Evolutionary conservation across 2,329 filamentous ascomycete species (phyloP), one percentile per base, ranked within the genome.

Genomic region (Boeremia exigua): DNA sequence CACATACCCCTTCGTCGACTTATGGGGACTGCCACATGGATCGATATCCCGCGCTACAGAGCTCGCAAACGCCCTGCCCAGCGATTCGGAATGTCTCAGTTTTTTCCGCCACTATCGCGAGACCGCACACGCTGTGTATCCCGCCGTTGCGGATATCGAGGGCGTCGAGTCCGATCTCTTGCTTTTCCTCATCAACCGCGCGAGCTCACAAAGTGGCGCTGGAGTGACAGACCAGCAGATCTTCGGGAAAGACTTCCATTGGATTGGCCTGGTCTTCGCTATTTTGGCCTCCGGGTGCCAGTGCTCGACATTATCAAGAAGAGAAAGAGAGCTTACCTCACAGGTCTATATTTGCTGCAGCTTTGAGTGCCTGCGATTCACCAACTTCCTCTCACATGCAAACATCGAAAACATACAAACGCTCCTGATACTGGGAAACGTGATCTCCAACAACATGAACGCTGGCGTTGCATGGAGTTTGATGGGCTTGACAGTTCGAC

Each of bases 321-420:
- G 85, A 65, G 83, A 87, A 66, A 74, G 85, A 58, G 85, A 87
- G 63, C 70, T 87, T 62, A 87, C 84, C 6, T 87, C 85, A 9
- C 85, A 87, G 65, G 85, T 88, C 28, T 87, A 86, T 68, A 80
- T 87, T 4, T 88, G 85, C 72, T 88, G 85, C 71, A 85, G 84
- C 44, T 87, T 87, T 59, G 85, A 88, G 68, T 87, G 85, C 63
- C 76, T 87, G 25, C 82, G 85, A 15, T 84, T 86, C 72, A 85
- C 83, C 23, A 88, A 88, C 60, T 88, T 87, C 67, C 68, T 88
- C 7, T 87, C 85, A 0, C 82, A 86, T 54, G 82, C 85, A 27
- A 84, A 81, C 4, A 74, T 87, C 32, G 84, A 87, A 58, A 85
- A 82, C 37, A 86, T 88, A 33, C 84, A 88, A 66, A 85, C 84